Conservation (phyloP, 1,284 basidiomycete genomes). For the Xerocomus nothofagi region DNA sequence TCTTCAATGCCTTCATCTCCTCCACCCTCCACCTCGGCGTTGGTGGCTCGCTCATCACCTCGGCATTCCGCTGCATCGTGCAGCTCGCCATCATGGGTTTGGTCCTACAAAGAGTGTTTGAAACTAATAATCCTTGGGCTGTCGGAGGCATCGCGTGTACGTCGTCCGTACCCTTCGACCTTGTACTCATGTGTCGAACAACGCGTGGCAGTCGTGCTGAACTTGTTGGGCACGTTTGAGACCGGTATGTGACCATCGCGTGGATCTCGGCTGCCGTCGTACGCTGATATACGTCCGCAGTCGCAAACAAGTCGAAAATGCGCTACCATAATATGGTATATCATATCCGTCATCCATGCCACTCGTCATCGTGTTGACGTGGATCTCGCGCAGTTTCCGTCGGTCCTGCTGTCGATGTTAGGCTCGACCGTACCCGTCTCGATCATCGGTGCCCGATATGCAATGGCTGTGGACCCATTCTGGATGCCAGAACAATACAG, state of each 20-base stretch:
- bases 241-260: conserved; percentile 44
- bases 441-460: conserved; percentile 72
- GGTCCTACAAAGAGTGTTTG: conserved; percentile 73
- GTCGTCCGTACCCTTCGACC: conserved; percentile 20
- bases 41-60: conserved; percentile 64
- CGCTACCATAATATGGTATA: conserved; percentile 74
- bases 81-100: conserved; percentile 75
- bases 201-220: conserved; percentile 53
- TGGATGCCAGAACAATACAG: conserved; percentile 83
- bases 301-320: conserved; percentile 72
- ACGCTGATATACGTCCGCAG: conserved; percentile 23
- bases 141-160: conserved; percentile 72
- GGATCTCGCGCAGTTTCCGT: conserved; percentile 54
- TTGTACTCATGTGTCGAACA: background rate
- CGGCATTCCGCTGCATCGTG: conserved; percentile 70
- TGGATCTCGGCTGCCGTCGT: background rate
- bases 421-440: conserved; percentile 80
- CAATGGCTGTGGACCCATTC: conserved; percentile 75
- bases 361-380: conserved; percentile 1
- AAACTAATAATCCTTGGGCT: conserved; percentile 69
- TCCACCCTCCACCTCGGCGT: conserved; percentile 65
- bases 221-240: conserved; percentile 70
- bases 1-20: conserved; percentile 65
- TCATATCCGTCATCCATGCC: background rate
- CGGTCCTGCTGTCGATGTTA: conserved; percentile 68